Base-by-base conservation (phyloP, 2,329 filamentous ascomycete species). In the Aspergillus sp. region DNA sequence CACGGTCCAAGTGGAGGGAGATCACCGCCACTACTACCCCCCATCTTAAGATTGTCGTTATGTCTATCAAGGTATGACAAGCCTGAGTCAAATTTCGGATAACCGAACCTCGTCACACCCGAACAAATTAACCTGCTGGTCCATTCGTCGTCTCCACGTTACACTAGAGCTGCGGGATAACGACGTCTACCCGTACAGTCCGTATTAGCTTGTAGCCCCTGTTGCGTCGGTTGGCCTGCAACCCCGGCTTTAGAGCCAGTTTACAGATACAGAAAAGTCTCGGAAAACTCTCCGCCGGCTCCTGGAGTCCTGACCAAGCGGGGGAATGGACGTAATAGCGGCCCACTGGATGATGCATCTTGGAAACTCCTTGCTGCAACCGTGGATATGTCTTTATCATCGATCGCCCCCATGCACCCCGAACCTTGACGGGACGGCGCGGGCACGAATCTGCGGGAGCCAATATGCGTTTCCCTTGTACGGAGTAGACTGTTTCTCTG, bases 371-470 rank as follows among this genome's bases (percentile, higher is more conserved):
- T 71, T 71, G 65, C 66, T 58, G 66, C 62, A 64, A 67, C 66
- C 66, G 57, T 72, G 67, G 69, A 52, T 67, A 45, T 11, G 26
- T 22, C n/a, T 45, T 24, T n/a, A 59, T 66, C 60, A 60, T 48
- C 47, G 47, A 38, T 49, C 47, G 61, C 62, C 26, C 26, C 26
- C 66, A 68, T 65, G 64, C 63, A 61, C 60, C 66, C 66, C 66
- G 64, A 73, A 73, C 71, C 68, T 74, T 73, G 68, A 73, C 71
- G 71, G 71, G 67, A 70, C 71, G 71, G 71, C 65, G 69, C 71
- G 70, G 66, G 42, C 53, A 58, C 59, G 45, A 62, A 54, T 55
- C 42, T 53, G 50, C 53, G 61, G 61, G 58, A 65, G 56, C 60
- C 62, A 64, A 62, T 56, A 45, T 53, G 39, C 13, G 52, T 49